Evolutionary conservation across 2,329 filamentous ascomycete genomes (phyloP).

Genomic region (Paramyrothecium roridum): DNA sequence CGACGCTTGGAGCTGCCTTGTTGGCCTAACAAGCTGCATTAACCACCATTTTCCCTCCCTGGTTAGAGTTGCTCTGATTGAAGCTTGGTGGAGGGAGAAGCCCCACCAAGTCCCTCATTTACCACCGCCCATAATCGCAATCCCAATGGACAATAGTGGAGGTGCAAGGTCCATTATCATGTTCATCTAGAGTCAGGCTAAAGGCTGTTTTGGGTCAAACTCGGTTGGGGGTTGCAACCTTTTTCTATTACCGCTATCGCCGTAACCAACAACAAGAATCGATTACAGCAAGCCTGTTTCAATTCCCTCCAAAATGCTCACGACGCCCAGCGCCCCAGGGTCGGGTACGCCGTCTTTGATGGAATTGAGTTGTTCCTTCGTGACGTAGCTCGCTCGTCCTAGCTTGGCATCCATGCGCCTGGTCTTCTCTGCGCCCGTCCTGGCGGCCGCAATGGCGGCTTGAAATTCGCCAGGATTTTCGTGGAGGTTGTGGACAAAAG

Average conservation of each 20-base stretch:
- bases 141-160: too few species aligned
- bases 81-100: too few species aligned
- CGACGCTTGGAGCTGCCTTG: too few species aligned
- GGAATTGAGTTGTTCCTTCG: slow-evolving; percentile 62
- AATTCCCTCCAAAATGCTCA: slow-evolving; percentile 17
- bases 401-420: slow-evolving; percentile 72
- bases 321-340: slow-evolving; percentile 53
- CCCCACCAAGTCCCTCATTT: too few species aligned
- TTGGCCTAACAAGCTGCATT: too few species aligned
- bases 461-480: slow-evolving; percentile 43
- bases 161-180: too few species aligned
- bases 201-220: neutral
- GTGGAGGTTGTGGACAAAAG: slow-evolving; percentile 60
- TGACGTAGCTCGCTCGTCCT: slow-evolving; percentile 70
- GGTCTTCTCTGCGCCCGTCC: slow-evolving; percentile 56
- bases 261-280: neutral
- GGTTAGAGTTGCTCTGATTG: too few species aligned
- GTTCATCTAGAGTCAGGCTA: too few species aligned
- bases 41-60: too few species aligned
- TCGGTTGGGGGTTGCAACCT: neutral
- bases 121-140: too few species aligned
- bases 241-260: neutral
- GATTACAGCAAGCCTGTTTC: slow-evolving; percentile 4
- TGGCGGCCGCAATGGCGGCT: slow-evolving; percentile 28
- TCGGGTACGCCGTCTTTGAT: slow-evolving; percentile 48